A percentile compares a stretch with the other conserved stretches of the same genome.
Evolutionary conservation across 306 rosid genomes (phyloP).

Genomic region (Glycine latifolia): DNA sequence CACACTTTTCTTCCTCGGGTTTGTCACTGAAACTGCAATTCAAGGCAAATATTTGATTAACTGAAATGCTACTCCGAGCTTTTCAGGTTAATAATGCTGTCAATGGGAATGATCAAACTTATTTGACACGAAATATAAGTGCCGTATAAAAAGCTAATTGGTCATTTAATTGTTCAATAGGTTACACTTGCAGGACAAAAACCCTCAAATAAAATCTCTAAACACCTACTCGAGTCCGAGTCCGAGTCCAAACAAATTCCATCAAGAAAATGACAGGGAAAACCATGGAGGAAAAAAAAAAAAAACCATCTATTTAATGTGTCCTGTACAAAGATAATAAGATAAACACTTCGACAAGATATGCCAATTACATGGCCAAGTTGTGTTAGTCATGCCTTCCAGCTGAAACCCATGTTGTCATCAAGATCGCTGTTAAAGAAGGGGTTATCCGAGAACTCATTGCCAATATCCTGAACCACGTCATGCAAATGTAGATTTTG

Average conservation of each 20-base stretch:
- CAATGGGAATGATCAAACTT: background rate
- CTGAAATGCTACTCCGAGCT: no score
- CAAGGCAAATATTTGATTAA: no score
- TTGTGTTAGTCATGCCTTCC: constrained; percentile 85
- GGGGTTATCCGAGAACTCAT: constrained; percentile 69
- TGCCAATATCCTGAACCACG: constrained; percentile 66
- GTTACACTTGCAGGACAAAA: constrained; percentile 73
- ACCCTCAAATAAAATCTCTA: constrained; percentile 52
- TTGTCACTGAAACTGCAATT: no score
- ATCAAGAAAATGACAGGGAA: constrained; percentile 26
- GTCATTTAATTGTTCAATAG: constrained; percentile 49
- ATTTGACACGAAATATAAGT: background rate
- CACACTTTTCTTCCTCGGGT: no score
- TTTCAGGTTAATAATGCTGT: background rate
- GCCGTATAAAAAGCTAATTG: constrained; percentile 42
- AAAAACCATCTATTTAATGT: constrained; percentile 50
- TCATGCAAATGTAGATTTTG: constrained; percentile 79
- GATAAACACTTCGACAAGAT: constrained; percentile 46
- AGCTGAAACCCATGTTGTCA: constrained; percentile 70
- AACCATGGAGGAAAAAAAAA: background rate
- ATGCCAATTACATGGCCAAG: constrained; percentile 51
- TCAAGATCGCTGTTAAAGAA: constrained; percentile 75
- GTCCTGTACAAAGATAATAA: constrained; percentile 74
- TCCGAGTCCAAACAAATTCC: constrained; percentile 56
- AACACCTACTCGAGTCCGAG: constrained; percentile 56